Base-by-base conservation (phyloP, 148 eudicot species). In the Rhododendron griersonianum region DNA sequence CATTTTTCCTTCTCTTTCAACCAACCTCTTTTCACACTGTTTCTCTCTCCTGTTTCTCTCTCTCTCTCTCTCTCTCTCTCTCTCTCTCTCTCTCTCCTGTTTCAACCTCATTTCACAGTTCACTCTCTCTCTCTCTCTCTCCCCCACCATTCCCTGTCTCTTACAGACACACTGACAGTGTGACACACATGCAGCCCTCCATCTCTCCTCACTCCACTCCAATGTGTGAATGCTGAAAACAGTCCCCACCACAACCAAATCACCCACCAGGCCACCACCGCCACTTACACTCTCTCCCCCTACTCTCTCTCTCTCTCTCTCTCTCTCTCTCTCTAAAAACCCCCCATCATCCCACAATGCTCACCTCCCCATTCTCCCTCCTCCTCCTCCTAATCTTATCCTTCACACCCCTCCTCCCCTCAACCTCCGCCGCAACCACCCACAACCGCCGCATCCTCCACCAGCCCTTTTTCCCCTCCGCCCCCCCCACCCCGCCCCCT, bases 371-470 rank as follows among this genome's bases (percentile, higher is more conserved):
- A 85, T 57, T 86, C 90, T 39, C 47, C 80, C 16, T 88, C 90
- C 6, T 84, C 89, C 69, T 90, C 83, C 63, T 88, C 77, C 77
- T 89, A 87, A 25, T 81, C 85, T 80, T 84, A 57, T 83, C 87
- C 85, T 47, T 69, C 84, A 37, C 75, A 9, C 78, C 67, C 37
- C n/a, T 1, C 16, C 14, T 14, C 13, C 39, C 65, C 77, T 14
- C 84, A 50, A 28, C 73, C 81, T 11, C 73, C 87, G 11, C 59
- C 77, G 25, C 87, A 50, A 16, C 63, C 87, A 5, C 67, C 63
- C 87, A 57, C 85, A 81, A 65, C 93, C 98, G 98, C 88, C 98
- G 97, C 6, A 88, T 85, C 83, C 98, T 96, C 89, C 99, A 96
- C 91, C 93, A 96, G 69, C 99, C 99, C 0, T 94, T 94, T 85